Evolutionary conservation across 306 rosid species (phyloP).

Genomic region (Sesbania bispinosa): DNA sequence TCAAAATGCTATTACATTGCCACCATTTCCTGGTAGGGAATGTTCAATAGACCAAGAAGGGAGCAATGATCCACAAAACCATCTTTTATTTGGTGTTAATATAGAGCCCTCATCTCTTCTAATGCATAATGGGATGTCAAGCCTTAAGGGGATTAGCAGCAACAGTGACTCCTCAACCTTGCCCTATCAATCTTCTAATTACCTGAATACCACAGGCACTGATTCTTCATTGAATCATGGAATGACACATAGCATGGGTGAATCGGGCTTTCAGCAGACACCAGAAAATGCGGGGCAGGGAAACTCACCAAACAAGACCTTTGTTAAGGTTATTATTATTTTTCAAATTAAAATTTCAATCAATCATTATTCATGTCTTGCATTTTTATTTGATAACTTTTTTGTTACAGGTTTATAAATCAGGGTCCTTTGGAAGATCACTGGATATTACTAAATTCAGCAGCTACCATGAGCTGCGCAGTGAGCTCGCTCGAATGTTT

Average conservation of each 20-base stretch:
- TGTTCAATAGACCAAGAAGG: slow-evolving; percentile 85
- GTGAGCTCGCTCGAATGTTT: slow-evolving; percentile 93
- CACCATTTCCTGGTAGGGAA: slow-evolving; percentile 97
- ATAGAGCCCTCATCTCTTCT: slow-evolving; percentile 84
- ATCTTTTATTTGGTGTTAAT: slow-evolving; percentile 88
- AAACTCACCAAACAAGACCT: slow-evolving; percentile 61
- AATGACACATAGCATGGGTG: slow-evolving; percentile 59
- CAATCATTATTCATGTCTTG: not conserved
- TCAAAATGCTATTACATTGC: slow-evolving; percentile 61
- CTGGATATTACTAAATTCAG: slow-evolving; percentile 72
- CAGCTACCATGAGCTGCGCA: slow-evolving; percentile 86
- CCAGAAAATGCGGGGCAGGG: slow-evolving; percentile 61
- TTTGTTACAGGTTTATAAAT: slow-evolving; percentile 41
- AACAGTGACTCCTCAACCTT: slow-evolving; percentile 50
- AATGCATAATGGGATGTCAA: slow-evolving; percentile 75
- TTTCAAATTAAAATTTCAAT: not conserved
- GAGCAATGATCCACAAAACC: slow-evolving; percentile 71
- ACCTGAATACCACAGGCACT: slow-evolving; percentile 52
- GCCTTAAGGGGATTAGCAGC: slow-evolving; percentile 58
- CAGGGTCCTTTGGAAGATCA: slow-evolving; percentile 53
- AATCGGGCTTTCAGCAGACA: slow-evolving; percentile 68
- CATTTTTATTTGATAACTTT: slow-evolving; percentile 1
- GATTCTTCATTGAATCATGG: slow-evolving; percentile 63
- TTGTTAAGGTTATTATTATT: slow-evolving; percentile 69
- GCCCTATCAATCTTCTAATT: slow-evolving; percentile 68